These are phyloP conservation scores for Oryza nivara DNA, from an alignment of 176 grass and related monocot species.

Conservation along the genomic window DNA sequence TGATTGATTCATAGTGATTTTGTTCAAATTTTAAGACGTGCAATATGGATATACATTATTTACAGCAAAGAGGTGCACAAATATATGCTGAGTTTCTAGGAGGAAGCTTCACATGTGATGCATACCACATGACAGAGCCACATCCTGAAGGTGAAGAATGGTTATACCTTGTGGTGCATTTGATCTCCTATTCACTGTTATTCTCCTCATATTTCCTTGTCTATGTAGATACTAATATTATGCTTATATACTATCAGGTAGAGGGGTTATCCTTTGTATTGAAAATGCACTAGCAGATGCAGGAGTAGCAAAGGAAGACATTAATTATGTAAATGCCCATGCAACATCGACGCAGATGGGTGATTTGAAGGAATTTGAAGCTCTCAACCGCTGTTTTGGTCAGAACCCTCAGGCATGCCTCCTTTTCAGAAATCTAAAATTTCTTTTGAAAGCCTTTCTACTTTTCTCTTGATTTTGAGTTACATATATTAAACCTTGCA, in stretches of 20 bases:
- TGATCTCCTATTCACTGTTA: background rate
- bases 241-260: constrained; percentile 64
- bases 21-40: constrained; percentile 22
- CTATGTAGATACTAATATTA: constrained; percentile 27
- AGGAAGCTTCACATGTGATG: constrained; percentile 99
- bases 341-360: constrained; percentile 92
- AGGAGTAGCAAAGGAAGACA: constrained; percentile 76
- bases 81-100: constrained; percentile 98
- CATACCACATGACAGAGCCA: constrained; percentile 99
- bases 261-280: constrained; percentile 89
- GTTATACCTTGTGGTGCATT: constrained; percentile 20
- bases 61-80: constrained; percentile 88
- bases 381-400: constrained; percentile 81
- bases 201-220: constrained; percentile 24
- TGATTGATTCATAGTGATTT: constrained; percentile 24
- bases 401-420: constrained; percentile 74
- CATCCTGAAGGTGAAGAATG: constrained; percentile 81
- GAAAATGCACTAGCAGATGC: constrained; percentile 88
- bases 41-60: constrained; percentile 27
- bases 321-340: constrained; percentile 99
- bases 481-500: constrained; percentile 22
- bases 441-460: background rate
- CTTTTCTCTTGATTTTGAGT: background rate
- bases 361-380: constrained; percentile 96
- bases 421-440: constrained; percentile 31